Evolutionary conservation across 441 rosid genomes (phyloP), one percentile per base, ranked within the genome.

Genomic region (Gossypium lobatum): DNA sequence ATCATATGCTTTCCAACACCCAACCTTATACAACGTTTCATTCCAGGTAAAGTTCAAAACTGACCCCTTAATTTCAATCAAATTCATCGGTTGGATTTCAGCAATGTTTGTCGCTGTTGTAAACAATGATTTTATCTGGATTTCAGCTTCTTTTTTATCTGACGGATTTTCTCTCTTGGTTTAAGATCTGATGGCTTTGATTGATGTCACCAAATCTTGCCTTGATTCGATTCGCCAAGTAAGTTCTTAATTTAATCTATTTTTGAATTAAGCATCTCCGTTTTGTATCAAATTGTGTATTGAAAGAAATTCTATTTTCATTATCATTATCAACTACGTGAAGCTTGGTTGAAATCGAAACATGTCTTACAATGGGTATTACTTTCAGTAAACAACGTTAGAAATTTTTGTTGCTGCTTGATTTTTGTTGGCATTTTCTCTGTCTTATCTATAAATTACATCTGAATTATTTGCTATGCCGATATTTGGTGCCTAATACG

Each of bases 221-320:
- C 88, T 89, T 70, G 91, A 89, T 81, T 92, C 98, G 76, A 85
- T 94, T 81, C 65, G 75, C 73, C 93, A 88, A 77, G 98, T 92
- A 76, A 91, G 83, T 74, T 46, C 9, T 6, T 42, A 9, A 53
- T 48, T 37, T 26, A 10, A 42, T 61, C 31, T 52, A n/a, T 52
- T 16, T 50, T 28, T 68, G 61, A 52, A 28, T 52, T 52, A 7
- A 48, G 45, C 72, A 28, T 68, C n/a, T 16, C 25, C 6, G 20
- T 26, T 34, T 46, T 52, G 39, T 6, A 50, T 68, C 25, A 11
- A 34, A 28, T 26, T 68, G 45, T 52, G 60, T 26, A n/a, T 68
- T 68, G 42, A 23, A 23, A 68, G 25, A 23, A 52, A 28, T 68
- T 68, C 42, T 52, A 52, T 50, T 26, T 52, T 16, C 23, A 10